phyloP scores from a whole-genome alignment of 768 basidiomycete species.

The Tulasnella sp. region DNA sequence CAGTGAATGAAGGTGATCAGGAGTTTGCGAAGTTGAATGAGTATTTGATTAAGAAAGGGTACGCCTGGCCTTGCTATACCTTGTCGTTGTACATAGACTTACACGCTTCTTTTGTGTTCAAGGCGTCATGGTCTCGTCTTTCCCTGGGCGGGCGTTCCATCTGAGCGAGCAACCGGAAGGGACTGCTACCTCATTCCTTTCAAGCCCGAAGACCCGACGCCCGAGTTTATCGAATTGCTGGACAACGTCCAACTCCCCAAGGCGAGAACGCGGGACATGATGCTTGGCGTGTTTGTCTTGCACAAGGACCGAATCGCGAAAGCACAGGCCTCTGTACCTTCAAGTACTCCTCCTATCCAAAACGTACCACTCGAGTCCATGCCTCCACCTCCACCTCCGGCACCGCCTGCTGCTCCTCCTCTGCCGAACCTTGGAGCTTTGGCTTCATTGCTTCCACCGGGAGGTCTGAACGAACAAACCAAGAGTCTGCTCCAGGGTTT shows the following conservation, averaged over 20 bases:
- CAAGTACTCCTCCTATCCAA: slow-evolving; percentile 5
- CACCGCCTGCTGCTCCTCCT: slow-evolving; percentile 40
- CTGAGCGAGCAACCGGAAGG: slow-evolving; percentile 74
- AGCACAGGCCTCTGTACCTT: neutral
- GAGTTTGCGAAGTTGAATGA: slow-evolving; percentile 65
- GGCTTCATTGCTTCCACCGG: slow-evolving; percentile 2
- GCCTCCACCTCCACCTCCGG: slow-evolving; percentile 14
- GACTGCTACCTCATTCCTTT: slow-evolving; percentile 88
- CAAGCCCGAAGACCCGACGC: slow-evolving; percentile 63
- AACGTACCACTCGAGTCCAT: slow-evolving; percentile 1
- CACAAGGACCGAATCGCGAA: slow-evolving; percentile 49
- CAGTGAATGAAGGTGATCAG: slow-evolving; percentile 52
- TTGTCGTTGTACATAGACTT: slow-evolving; percentile 15
- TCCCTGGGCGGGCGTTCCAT: slow-evolving; percentile 78
- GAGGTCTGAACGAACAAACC: slow-evolving; percentile 16
- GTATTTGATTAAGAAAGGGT: slow-evolving; percentile 76
- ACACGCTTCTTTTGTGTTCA: slow-evolving; percentile 42
- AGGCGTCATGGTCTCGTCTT: slow-evolving; percentile 83
- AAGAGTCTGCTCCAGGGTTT: slow-evolving; percentile 21
- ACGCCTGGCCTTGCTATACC: slow-evolving; percentile 40
- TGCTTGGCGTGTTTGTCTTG: slow-evolving; percentile 85
- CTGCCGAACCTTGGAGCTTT: slow-evolving; percentile 17
- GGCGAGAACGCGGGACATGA: slow-evolving; percentile 61
- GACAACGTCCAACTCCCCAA: slow-evolving; percentile 75
- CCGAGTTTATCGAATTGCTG: slow-evolving; percentile 83